These are phyloP conservation scores for Podospora pseudopauciseta DNA, from an alignment of 495 filamentous ascomycete species.

Conservation along the genomic window DNA sequence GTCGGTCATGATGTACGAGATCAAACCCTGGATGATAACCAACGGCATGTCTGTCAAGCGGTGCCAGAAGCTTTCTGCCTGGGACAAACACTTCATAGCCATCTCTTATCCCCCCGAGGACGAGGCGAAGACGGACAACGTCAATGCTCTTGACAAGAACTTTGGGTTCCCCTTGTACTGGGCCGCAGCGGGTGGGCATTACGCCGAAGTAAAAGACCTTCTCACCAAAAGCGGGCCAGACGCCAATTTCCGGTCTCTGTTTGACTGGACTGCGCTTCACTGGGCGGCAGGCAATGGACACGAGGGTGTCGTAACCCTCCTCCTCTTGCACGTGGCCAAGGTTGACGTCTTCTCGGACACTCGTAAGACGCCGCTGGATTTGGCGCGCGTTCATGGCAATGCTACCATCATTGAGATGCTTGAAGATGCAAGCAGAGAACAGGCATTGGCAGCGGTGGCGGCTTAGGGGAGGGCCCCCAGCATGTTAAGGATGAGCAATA, in stretches of 20 bases:
- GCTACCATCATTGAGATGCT: not conserved
- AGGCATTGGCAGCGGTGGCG: not conserved
- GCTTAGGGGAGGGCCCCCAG: not conserved
- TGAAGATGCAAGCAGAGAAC: not conserved
- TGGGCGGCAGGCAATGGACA: not conserved
- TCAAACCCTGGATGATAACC: not conserved
- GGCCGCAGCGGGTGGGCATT: not conserved
- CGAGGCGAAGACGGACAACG: not conserved
- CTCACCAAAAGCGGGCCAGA: not conserved
- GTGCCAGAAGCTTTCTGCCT: not conserved
- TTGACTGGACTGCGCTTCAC: not conserved
- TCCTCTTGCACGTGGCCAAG: not conserved
- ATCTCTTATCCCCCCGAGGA: not conserved
- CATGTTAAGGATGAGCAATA: not conserved
- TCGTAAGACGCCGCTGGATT: not conserved
- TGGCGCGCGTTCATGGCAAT: not conserved
- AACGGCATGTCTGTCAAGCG: not conserved
- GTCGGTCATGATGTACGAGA: not conserved
- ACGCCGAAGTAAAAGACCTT: not conserved
- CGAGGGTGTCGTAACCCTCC: not conserved
- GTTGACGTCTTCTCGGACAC: not conserved
- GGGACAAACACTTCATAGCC: not conserved
- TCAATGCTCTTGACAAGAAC: not conserved
- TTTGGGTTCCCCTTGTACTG: not conserved
- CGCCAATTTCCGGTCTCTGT: not conserved